A percentile compares a stretch with the other conserved stretches of the same genome.
Evolutionary conservation across 495 filamentous ascomycete species (phyloP).

Genomic region (Podospora pseudoanserina): DNA sequence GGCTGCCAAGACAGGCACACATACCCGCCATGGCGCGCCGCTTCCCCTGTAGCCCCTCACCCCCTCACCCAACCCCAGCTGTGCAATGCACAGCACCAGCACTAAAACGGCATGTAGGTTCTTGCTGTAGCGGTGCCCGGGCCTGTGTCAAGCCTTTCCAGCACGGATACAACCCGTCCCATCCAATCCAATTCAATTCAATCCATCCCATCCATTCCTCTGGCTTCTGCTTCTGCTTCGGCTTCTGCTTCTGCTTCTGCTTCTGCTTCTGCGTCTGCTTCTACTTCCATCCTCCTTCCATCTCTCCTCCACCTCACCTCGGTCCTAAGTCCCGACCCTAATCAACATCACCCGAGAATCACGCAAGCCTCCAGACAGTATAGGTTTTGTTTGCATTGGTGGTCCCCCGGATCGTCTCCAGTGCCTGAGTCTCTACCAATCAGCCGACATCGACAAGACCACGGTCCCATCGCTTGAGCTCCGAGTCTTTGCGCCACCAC

Average conservation of each 20-base stretch:
- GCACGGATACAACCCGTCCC: slow-evolving; percentile 23
- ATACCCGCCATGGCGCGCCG: slow-evolving; percentile 8
- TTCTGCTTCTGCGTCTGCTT: slow-evolving; percentile 9
- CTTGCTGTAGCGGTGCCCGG: slow-evolving; percentile 9
- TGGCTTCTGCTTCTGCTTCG: no score
- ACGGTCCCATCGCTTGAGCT: slow-evolving; percentile 21
- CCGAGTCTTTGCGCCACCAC: slow-evolving; percentile 35
- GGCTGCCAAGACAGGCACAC: slow-evolving; percentile 2
- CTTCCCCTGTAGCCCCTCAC: slow-evolving; percentile 11
- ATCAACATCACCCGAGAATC: background rate
- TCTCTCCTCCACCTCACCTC: background rate
- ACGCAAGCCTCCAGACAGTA: background rate
- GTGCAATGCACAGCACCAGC: slow-evolving; percentile 18
- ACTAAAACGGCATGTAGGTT: slow-evolving; percentile 18
- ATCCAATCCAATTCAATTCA: background rate
- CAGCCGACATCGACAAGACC: slow-evolving; percentile 22
- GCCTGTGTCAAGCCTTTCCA: slow-evolving; percentile 24
- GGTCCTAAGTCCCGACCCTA: background rate
- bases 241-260: background rate
- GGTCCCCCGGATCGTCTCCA: slow-evolving; percentile 16
- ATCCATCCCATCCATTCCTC: background rate
- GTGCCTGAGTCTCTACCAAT: slow-evolving; percentile 21
- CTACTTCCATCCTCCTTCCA: slow-evolving; percentile 5
- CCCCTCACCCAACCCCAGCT: slow-evolving; percentile 6
- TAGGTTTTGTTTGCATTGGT: background rate